Base-by-base conservation (phyloP, 208 protist genomes). In the Wallacemonas sp. region DNA sequence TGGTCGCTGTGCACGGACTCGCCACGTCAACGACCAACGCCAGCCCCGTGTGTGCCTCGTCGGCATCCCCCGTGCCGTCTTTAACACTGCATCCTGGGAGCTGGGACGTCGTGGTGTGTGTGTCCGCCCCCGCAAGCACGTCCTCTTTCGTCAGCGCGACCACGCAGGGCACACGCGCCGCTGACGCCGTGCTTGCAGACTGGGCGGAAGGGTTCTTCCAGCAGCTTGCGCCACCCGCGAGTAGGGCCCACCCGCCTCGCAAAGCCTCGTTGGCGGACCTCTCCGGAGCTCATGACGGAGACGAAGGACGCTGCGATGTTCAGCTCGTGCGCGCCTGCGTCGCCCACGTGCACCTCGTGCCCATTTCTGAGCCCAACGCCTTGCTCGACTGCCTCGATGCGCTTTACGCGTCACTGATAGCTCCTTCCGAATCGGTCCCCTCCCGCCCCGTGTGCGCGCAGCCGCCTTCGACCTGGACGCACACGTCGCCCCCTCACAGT, bases 281-380 rank as follows among this genome's bases (percentile, higher is more conserved):
- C 38, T 39, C 24, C 19, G 9, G 42, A 29, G 1, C 36, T 32
- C 12, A 24, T 54, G 1, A 46, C 39, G 3, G 66, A 37, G 12
- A 3, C 69, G 19, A 33, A 38, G 21, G 61, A 64, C 21, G 48
- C 21, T 22, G 48, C 33, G 48, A 6, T 45, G 39, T 24, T 19
- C 17, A 45, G 10, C 17, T 19, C 5, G 10, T 71, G 58, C 19
- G 63, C 9, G 60, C 46, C 45, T 81, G 76, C 42, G 66, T 24
- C 12, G 64, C 39, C 24, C 68, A 84, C 63, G 44, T 70, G 1
- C 78, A 84, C 50, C 24, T 84, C 21, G 10, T 60, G 15, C 50
- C 50, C 8, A 58, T 78, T 13, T 30, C 46, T 4, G 42, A 72
- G 8, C 78, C 78, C 1, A 84, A 84, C 57, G 70, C 64, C 19